Conservation (phyloP, 768 basidiomycete genomes). For the Macrolepiota fuliginosa region DNA sequence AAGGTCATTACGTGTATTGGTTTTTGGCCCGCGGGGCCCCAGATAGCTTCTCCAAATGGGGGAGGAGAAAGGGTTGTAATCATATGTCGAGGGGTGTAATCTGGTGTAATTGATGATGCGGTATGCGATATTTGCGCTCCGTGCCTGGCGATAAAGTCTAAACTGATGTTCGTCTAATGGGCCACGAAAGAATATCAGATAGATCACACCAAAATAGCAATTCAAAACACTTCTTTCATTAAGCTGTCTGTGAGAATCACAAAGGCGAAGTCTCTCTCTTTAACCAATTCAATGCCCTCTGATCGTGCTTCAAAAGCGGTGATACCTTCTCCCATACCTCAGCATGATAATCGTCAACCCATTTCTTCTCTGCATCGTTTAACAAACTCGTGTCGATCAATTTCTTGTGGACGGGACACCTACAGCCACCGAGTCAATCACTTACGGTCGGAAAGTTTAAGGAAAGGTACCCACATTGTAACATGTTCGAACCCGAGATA, state of each 20-base stretch:
- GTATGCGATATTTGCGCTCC: too few species aligned
- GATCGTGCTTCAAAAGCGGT: conserved; percentile 64
- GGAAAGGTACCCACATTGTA: conserved; percentile 63
- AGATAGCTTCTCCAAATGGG: too few species aligned
- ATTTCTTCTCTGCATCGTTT: conserved; percentile 61
- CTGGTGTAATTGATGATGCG: too few species aligned
- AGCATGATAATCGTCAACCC: conserved; percentile 84
- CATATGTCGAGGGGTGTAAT: too few species aligned
- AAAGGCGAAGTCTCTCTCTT: conserved; percentile 52
- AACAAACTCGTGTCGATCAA: conserved; percentile 68
- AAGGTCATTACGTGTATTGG: too few species aligned
- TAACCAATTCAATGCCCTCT: conserved; percentile 60
- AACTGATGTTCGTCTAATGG: too few species aligned
- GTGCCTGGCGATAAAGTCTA: too few species aligned
- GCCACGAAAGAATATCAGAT: too few species aligned
- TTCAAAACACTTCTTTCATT: background rate
- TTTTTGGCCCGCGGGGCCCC: too few species aligned
- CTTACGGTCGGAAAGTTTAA: conserved; percentile 2
- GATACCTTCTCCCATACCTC: conserved; percentile 73
- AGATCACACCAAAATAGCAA: too few species aligned
- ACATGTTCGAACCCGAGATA: conserved; percentile 85
- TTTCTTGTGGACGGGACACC: conserved; percentile 87
- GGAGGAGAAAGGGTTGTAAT: too few species aligned
- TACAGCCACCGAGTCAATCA: conserved; percentile 21
- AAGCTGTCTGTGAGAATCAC: conserved; percentile 16